A percentile compares a stretch with the other conserved stretches of the same genome.
These are phyloP conservation scores for Lactarius hengduanensis DNA, from an alignment of 768 basidiomycete genomes.

Conservation along the genomic window DNA sequence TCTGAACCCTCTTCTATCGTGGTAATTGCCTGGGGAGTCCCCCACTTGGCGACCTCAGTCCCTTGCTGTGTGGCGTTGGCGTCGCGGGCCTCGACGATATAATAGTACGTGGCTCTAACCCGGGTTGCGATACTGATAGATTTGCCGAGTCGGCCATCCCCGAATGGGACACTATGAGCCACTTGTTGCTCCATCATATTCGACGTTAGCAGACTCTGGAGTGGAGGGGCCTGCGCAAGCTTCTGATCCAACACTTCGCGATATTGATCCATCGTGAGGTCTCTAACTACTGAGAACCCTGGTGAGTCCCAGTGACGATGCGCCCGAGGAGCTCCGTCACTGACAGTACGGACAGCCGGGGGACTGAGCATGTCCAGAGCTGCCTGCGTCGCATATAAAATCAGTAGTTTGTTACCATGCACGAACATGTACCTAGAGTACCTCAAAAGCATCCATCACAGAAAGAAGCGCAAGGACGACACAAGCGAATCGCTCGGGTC, in stretches of 20 bases:
- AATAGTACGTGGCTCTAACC: too few species aligned
- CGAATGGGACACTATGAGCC: too few species aligned
- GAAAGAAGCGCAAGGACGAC: background rate
- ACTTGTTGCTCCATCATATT: too few species aligned
- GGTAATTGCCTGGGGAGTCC: background rate
- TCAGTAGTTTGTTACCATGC: background rate
- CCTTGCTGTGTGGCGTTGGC: too few species aligned
- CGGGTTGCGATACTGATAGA: too few species aligned
- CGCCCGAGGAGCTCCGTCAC: background rate
- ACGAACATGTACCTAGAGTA: background rate
- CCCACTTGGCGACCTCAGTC: too few species aligned
- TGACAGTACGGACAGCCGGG: too few species aligned
- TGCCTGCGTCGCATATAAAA: background rate
- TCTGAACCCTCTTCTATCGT: background rate
- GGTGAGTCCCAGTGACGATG: background rate
- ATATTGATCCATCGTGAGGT: background rate
- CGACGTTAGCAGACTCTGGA: background rate
- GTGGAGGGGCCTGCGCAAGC: background rate
- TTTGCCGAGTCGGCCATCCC: too few species aligned
- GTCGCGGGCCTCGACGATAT: too few species aligned
- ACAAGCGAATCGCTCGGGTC: background rate
- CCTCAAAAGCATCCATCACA: background rate
- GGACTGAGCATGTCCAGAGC: background rate
- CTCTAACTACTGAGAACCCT: background rate
- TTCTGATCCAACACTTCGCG: background rate